Evolutionary conservation across 2,329 filamentous ascomycete species (phyloP), one percentile per base, ranked within the genome.

Genomic region (Verruconis gallopava): DNA sequence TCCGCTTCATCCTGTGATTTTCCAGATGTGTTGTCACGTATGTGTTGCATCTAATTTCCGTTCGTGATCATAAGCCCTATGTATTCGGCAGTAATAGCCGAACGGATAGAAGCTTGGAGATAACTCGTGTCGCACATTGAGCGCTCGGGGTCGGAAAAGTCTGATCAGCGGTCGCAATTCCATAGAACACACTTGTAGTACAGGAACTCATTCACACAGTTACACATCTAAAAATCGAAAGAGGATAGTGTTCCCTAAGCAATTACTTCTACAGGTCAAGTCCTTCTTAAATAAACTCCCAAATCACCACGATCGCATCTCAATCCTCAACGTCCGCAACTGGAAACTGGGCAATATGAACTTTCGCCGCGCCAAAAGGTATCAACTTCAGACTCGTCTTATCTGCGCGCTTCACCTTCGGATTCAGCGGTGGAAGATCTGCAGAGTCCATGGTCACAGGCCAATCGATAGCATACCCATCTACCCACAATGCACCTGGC

Each of bases 331-430:
- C 11, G 4, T 42, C 40, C 12, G 33, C 33, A 37, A 51, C 50
- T n/a, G 60, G 57, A 43, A 64, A 48, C 46, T 62, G 58, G 19
- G 51, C 52, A 51, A 63, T 54, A 49, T 58, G 52, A 37, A 60
- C 40, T 52, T 62, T 61, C 45, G 58, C 53, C 38, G 50, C 51
- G 5, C 53, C 61, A 48, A 57, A 57, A 12, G 61, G 60, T 43
- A 57, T 55, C 37, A 64, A 44, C 47, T 49, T 53, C 21, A 56
- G 51, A 41, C 50, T 47, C 14, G 40, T 42, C 5, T 44, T 47
- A 2, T 49, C 51, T 21, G 52, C 36, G 46, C 56, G 60, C 37
- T 48, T 51, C 46, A 51, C 50, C 42, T 44, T 45, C 13, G 35
- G 46, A 15, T 38, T 38, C 11, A 46, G 43, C 19, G 56, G 56